Evolutionary conservation across 352 stramenopile genomes (phyloP), one percentile per base, ranked within the genome.

Genomic region (Phytophthora sp.): DNA sequence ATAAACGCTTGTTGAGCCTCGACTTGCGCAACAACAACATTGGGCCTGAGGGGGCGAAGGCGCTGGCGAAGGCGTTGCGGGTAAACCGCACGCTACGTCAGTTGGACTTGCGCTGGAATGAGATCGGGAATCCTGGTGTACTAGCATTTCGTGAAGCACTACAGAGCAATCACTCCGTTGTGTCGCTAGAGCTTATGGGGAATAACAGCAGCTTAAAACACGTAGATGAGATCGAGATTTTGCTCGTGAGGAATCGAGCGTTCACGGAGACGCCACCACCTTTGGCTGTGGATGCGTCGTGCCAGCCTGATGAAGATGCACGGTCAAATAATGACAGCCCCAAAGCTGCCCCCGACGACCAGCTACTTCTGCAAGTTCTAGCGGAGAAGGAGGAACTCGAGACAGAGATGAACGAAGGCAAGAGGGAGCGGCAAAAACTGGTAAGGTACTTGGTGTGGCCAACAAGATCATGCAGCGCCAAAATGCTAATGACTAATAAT

Each of bases 11-110:
- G 13, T 38, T 89, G 4, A 62, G 76, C 17, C 71, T 96, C 12
- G 87, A 96, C 38, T 60, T 96, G 34, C 84, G 87, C 15, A 95
- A 96, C 67, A 96, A 96, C 66, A 91, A 91, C 62, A 77, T 96
- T 42, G 68, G 82, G 0, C 64, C 84, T 0, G 88, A 94, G 24
- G 87, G 85, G 12, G 87, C 86, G 13, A 84, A 77, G 24, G 72
- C 77, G 1, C 68, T 96, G 1, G 87, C 84, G 3, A 60, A 68
- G 26, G 74, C 82, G 3, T 69, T 96, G 4, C 34, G 28, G 30
- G 66, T 73, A 8, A 96, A 96, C 51, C 68, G 63, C 15, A 87
- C 84, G 17, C 74, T 96, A 20, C 65, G 79, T 28, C 76, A 88
- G 26, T 65, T 96, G 24, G 87, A 96, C 53, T 54, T 96, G 58